phyloP scores from a whole-genome alignment of 495 filamentous ascomycete species.

The Amorphotheca resinae region DNA sequence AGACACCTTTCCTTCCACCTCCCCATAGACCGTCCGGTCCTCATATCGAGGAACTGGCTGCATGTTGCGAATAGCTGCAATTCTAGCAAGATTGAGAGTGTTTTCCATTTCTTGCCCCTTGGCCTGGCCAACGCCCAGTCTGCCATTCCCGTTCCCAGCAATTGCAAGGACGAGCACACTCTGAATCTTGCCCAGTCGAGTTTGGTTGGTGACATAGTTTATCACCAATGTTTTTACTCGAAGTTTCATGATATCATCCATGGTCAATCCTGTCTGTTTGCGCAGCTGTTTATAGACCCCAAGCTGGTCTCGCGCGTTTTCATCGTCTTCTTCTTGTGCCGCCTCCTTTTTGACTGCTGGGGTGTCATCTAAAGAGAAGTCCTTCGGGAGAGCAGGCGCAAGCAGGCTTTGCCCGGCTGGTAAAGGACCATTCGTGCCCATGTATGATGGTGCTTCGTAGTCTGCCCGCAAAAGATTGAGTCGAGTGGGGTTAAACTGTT shows the following conservation, averaged over 20 bases:
- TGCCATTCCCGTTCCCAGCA: constrained; percentile 73
- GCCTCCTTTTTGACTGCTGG: constrained; percentile 25
- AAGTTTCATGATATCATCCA: constrained; percentile 40
- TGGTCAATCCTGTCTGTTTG: constrained; percentile 53
- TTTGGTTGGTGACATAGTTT: constrained; percentile 79
- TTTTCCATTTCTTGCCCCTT: constrained; percentile 64
- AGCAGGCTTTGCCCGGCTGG: constrained; percentile 1
- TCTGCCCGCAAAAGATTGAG: constrained; percentile 2
- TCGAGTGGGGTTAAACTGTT: constrained; percentile 1
- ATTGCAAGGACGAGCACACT: constrained; percentile 58
- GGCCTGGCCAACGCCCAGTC: constrained; percentile 79
- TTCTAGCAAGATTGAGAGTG: constrained; percentile 51
- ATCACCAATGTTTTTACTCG: constrained; percentile 52
- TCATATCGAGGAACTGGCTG: constrained; percentile 81
- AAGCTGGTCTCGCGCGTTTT: constrained; percentile 32
- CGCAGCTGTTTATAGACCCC: constrained; percentile 40
- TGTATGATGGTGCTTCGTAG: constrained; percentile 2
- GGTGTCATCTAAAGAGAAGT: not conserved
- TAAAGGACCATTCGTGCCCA: constrained; percentile 16
- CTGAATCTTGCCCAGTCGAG: constrained; percentile 82
- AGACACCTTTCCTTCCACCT: constrained; percentile 72
- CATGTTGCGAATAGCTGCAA: constrained; percentile 75
- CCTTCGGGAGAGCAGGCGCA: constrained; percentile 11
- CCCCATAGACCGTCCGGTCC: constrained; percentile 78
- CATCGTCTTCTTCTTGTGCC: constrained; percentile 26